These are phyloP conservation scores for Ustilago cynodontis DNA, from an alignment of 1,284 basidiomycete species.

Conservation along the genomic window DNA sequence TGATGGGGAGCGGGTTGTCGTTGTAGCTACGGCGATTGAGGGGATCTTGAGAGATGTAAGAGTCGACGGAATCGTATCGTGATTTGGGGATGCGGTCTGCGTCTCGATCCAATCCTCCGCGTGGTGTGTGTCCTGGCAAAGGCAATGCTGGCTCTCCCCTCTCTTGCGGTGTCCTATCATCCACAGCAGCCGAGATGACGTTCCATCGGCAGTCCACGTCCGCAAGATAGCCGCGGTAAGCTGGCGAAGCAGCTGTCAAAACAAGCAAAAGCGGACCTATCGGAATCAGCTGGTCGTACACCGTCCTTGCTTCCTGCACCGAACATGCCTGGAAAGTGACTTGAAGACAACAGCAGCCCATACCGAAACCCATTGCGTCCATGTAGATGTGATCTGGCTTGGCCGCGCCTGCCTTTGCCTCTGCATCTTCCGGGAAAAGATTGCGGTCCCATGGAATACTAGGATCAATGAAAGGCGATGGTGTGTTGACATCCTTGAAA, in stretches of 20 bases:
- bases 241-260: constrained; percentile 90
- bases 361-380: constrained; percentile 99
- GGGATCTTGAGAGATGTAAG: constrained; percentile 89
- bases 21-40: constrained; percentile 92
- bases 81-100: constrained; percentile 85
- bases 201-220: constrained; percentile 99
- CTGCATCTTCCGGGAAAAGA: constrained; percentile 84
- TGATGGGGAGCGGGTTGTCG: constrained; percentile 85
- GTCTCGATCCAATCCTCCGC: constrained; percentile 35
- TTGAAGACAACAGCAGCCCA: constrained; percentile 98
- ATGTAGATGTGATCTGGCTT: constrained; percentile 93
- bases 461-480: constrained; percentile 88
- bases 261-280: constrained; percentile 96
- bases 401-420: constrained; percentile 87
- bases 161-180: constrained; percentile 95
- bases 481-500: constrained; percentile 88
- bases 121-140: constrained; percentile 37
- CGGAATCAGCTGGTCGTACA: constrained; percentile 95
- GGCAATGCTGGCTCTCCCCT: constrained; percentile 76
- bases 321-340: constrained; percentile 97
- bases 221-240: constrained; percentile 92
- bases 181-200: constrained; percentile 95
- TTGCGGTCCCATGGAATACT: constrained; percentile 86
- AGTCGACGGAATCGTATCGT: constrained; percentile 93
- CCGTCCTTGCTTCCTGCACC: constrained; percentile 86